Percentiles rank a stretch among this genome's conserved stretches.
Evolutionary conservation across 192 early-diverging fungal genomes (phyloP).

Genomic region (Mortierella hygrophila): DNA sequence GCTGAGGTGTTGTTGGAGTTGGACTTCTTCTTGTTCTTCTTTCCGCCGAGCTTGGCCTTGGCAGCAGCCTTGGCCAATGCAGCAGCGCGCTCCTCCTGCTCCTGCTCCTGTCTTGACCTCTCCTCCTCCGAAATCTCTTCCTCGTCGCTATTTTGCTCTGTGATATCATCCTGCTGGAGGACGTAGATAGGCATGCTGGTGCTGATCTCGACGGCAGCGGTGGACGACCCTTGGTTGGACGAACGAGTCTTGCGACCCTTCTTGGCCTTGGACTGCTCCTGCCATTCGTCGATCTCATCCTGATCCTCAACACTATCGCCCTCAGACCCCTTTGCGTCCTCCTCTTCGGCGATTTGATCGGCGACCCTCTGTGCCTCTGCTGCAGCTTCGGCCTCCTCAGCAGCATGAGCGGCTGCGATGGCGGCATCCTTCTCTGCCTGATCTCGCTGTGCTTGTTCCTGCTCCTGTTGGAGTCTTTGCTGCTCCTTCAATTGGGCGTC

Average conservation of each 20-base stretch:
- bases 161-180: slow-evolving; percentile 39
- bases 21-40: slow-evolving; percentile 53
- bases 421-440: slow-evolving; percentile 12
- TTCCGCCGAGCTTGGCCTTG: slow-evolving; percentile 27
- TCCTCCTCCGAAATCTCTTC: slow-evolving; percentile 33
- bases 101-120: slow-evolving; percentile 16
- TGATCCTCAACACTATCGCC: slow-evolving; percentile 11
- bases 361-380: slow-evolving; percentile 9
- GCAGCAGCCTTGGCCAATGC: slow-evolving; percentile 9
- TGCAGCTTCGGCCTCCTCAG: slow-evolving; percentile 6
- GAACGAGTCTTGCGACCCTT: slow-evolving; percentile 51
- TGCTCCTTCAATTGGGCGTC: slow-evolving; percentile 6
- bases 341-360: slow-evolving; percentile 14
- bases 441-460: background rate
- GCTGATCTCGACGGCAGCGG: slow-evolving; percentile 17
- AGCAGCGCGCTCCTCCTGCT: slow-evolving; percentile 13
- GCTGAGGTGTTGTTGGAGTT: slow-evolving; percentile 30
- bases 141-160: slow-evolving; percentile 25
- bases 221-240: slow-evolving; percentile 15
- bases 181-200: slow-evolving; percentile 53
- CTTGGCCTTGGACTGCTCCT: slow-evolving; percentile 55
- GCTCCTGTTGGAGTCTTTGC: background rate
- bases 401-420: background rate
- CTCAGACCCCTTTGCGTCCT: slow-evolving; percentile 38
- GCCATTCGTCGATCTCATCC: slow-evolving; percentile 50